Evolutionary conservation across 1,139 yeast species (phyloP), one percentile per base, ranked within the genome.

Genomic region (Taphrina confusa): DNA sequence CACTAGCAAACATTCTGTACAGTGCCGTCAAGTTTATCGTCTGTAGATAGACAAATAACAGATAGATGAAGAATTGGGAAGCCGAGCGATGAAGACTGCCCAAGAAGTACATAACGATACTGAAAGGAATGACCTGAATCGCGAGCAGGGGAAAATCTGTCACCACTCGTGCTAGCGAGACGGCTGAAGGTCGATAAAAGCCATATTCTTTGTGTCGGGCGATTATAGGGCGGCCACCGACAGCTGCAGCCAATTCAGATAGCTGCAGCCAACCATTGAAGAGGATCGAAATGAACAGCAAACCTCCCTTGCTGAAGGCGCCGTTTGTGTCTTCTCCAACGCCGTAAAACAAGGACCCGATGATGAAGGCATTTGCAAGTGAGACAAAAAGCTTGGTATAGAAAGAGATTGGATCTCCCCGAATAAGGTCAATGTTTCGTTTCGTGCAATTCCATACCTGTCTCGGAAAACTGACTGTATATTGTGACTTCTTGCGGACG

Each of bases 141-240:
- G 84, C 60, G 71, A 86, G 85, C 36, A 80, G 75, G 0, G 94
- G 94, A 63, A 85, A 68, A 67, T 85, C 89, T 2, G 88, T 81
- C n/a, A 85, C 67, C 61, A 85, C 78, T 4, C 88, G 81, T 0
- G 91, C 86, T 23, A 85, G 68, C 0, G 92, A 89, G 67, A 86
- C 90, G 1, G 90, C 87, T 61, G 88, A 79, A 11, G 94, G 92
- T 65, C 84, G 88, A 68, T 87, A 86, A 59, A 86, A 72, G 0
- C 90, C 88, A 71, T 82, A 87, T 45, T 82, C 79, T 70, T 84
- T 83, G 67, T 87, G 95, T 69, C 88, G 87, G 70, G 85, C 92
- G 31, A 87, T 87, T 65, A 87, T 81, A 2, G 87, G 83, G 68
- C 95, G 81, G 18, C 89, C 85, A 68, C 85, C 92, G 66, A 78